Conservation (phyloP, 2,329 filamentous ascomycete species). For the Sarocladiaceae sp. region DNA sequence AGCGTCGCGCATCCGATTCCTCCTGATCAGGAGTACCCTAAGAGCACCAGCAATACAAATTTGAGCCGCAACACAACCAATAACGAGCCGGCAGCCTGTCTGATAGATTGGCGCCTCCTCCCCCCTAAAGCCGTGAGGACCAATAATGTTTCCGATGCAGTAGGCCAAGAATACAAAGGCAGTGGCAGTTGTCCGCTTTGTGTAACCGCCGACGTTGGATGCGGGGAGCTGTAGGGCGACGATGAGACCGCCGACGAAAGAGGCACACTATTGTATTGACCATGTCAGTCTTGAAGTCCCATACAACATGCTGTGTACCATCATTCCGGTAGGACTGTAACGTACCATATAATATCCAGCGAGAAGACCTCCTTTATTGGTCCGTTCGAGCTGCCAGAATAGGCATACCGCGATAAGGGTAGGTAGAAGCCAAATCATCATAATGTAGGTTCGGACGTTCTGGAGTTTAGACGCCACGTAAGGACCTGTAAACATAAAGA, state of each 20-base stretch:
- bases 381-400: constrained; percentile 12
- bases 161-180: constrained; percentile 39
- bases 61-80: constrained; percentile 39
- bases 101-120: constrained; percentile 39
- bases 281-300: not conserved
- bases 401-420: constrained; percentile 9
- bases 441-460: constrained; percentile 15
- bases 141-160: constrained; percentile 39
- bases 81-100: constrained; percentile 44
- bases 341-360: constrained; percentile 18
- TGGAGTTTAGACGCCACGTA: constrained; percentile 10
- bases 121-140: constrained; percentile 38
- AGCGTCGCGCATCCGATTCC: constrained; percentile 34
- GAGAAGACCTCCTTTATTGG: constrained; percentile 22
- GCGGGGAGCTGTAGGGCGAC: constrained; percentile 46
- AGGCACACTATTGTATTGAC: constrained; percentile 10
- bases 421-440: constrained; percentile 12
- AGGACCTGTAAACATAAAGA: constrained; percentile 13
- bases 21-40: constrained; percentile 28
- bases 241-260: constrained; percentile 45
- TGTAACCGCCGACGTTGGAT: constrained; percentile 40
- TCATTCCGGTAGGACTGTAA: too few species aligned
- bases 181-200: constrained; percentile 36
- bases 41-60: constrained; percentile 30
- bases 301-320: not conserved